Conservation (phyloP, 345 rosid species). For the Salix dunnii region DNA sequence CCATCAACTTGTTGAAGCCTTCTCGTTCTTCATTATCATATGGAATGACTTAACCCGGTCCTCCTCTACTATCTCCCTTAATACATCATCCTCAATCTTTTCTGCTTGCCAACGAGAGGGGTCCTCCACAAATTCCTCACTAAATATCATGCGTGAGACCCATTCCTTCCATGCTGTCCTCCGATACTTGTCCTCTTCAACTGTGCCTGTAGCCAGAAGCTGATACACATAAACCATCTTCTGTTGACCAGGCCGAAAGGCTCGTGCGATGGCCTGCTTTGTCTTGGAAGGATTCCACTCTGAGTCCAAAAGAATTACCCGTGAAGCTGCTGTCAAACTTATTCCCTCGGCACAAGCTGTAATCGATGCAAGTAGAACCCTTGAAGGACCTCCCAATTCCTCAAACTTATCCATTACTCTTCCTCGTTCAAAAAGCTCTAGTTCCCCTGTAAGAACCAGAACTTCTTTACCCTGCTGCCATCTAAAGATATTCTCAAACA, state of each 20-base stretch:
- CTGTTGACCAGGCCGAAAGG: conserved; percentile 87
- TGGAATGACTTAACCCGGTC: conserved; percentile 83
- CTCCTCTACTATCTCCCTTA: conserved; percentile 82
- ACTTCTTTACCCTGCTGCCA: conserved; percentile 82
- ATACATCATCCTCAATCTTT: conserved; percentile 82
- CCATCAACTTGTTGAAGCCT: conserved; percentile 71
- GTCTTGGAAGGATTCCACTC: conserved; percentile 98
- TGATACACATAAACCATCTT: conserved; percentile 89
- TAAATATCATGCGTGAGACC: conserved; percentile 93
- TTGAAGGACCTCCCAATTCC: conserved; percentile 59
- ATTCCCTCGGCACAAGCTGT: conserved; percentile 96
- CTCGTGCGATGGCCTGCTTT: conserved; percentile 90
- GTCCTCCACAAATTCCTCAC: conserved; percentile 87
- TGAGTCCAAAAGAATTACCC: conserved; percentile 70
- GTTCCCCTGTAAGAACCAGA: conserved; percentile 71
- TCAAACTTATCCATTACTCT: conserved; percentile 78
- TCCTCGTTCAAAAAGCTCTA: conserved; percentile 85
- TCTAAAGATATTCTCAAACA: conserved; percentile 62
- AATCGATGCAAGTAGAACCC: conserved; percentile 74
- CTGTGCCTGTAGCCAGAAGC: conserved; percentile 69
- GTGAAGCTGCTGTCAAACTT: conserved; percentile 94
- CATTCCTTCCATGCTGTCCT: conserved; percentile 98
- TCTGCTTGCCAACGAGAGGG: conserved; percentile 88
- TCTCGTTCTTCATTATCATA: conserved; percentile 95
- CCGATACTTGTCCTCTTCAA: conserved; percentile 82